Evolutionary conservation across 2,329 filamentous ascomycete species (phyloP).

Genomic region (Helotiales sp.): DNA sequence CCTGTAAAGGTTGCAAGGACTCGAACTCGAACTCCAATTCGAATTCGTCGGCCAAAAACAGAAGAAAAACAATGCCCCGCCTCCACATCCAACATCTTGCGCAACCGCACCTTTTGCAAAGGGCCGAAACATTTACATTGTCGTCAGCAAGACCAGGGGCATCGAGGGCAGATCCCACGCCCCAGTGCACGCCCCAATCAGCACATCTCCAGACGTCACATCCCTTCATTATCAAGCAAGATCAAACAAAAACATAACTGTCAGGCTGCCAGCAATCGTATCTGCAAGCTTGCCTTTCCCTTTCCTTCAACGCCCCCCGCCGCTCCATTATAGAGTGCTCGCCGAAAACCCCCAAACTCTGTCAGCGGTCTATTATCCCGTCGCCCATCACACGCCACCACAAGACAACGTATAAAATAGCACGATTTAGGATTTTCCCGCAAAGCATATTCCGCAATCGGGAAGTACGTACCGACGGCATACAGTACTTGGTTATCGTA

Average conservation of each 20-base stretch:
- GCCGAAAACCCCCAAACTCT: slow-evolving; percentile 2
- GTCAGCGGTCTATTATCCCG: not conserved
- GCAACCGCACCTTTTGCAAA: not conserved
- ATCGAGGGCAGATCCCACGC: not conserved
- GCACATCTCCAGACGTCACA: not conserved
- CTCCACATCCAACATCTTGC: not conserved
- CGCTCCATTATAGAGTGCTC: slow-evolving; percentile 8
- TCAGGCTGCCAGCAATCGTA: not conserved
- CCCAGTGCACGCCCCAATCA: too few relatives aligned
- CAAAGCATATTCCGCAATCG: slow-evolving; percentile 18
- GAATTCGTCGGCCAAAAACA: not conserved
- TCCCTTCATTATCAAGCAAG: not conserved
- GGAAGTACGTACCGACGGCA: not conserved
- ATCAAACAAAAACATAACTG: not conserved
- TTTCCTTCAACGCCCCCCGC: not conserved
- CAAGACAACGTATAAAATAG: not conserved
- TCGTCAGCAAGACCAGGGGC: not conserved
- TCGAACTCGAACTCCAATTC: not conserved
- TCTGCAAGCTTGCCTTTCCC: not conserved
- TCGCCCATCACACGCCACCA: not conserved
- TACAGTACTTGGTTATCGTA: too few relatives aligned
- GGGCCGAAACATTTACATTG: not conserved
- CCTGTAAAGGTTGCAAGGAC: not conserved
- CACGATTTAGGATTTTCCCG: too few relatives aligned
- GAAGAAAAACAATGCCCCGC: not conserved